Base-by-base conservation (phyloP, 768 basidiomycete species). In the Rubroboletus satanas region DNA sequence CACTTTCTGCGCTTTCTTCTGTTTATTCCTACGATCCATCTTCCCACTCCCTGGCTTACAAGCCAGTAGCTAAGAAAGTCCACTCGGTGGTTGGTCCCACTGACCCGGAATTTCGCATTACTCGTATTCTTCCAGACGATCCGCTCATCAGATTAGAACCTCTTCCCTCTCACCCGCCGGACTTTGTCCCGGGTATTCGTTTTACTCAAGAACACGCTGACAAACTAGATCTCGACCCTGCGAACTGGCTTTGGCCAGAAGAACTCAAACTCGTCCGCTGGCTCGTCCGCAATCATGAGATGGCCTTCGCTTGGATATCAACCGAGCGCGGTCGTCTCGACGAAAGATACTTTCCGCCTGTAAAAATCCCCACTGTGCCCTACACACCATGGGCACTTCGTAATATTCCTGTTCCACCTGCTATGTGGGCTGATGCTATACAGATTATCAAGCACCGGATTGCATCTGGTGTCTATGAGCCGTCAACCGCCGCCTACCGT, bases 291-390 rank as follows among this genome's bases (percentile, higher is more conserved):
- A 9, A 12, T 0, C 49, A 74, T 4, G 59, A 77, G 38, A 28
- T 51, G 1, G 74, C 54, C 0, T 75, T 79, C 39, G 73, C 78
- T 0, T 79, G 74, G 74, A 65, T 67, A 2, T 68, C 75, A 4
- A 5, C 35, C 0, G 70, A 79, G 54, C 55, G 62, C 5, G 75
- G 77, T 1, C 44, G 43, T 0, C 74, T 77, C 26, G 39, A 57
- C 2, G 47, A 63, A 1, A 62, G 72, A 0, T 75, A 61, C 45
- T 76, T 75, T 39, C 58, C 60, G 0, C 70, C 71, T 0, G 53
- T 74, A 1, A 61, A 64, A 0, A 71, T 76, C 3, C 72, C 70
- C 0, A 67, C 66, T 0, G 51, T 77, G 0, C 51, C 58, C 4
- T 75, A 79, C 54, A 65, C 35, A 0, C 75, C 69, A 0, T 75